phyloP scores from a whole-genome alignment of 306 rosid genomes.

The Fragaria ananassa region DNA sequence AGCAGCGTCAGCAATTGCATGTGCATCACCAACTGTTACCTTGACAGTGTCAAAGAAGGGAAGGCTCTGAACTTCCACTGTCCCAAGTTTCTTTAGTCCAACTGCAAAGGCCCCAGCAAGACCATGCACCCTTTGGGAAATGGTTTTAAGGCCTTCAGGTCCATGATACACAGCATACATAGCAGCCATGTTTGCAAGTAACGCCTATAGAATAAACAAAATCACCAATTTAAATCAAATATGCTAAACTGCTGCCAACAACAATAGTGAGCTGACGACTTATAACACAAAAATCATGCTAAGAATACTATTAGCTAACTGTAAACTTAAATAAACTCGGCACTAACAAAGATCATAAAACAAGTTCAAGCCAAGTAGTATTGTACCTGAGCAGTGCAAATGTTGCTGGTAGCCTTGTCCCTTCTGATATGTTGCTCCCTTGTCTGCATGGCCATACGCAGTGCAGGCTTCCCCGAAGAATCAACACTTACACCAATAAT shows the following conservation, averaged over 20 bases:
- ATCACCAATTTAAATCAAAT: constrained; percentile 9
- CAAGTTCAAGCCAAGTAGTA: constrained; percentile 9
- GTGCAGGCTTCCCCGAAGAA: constrained; percentile 82
- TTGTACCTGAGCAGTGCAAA: constrained; percentile 96
- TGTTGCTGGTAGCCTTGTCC: constrained; percentile 99
- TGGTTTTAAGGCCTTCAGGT: constrained; percentile 88
- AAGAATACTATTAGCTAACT: neutral
- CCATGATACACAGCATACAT: constrained; percentile 99
- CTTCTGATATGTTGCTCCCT: constrained; percentile 98
- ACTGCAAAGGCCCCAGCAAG: constrained; percentile 87
- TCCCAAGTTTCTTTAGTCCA: constrained; percentile 89
- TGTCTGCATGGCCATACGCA: constrained; percentile 99
- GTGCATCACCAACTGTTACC: constrained; percentile 67
- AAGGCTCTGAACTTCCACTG: constrained; percentile 84
- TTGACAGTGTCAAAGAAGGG: constrained; percentile 94
- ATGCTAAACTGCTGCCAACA: neutral
- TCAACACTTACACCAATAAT: constrained; percentile 95
- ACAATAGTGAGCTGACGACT: neutral
- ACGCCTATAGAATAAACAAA: constrained; percentile 51
- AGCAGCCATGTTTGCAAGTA: constrained; percentile 99
- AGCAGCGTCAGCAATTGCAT: constrained; percentile 72
- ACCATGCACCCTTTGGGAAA: constrained; percentile 85
- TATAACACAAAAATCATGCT: neutral
- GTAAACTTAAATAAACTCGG: neutral
- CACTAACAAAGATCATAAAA: neutral